phyloP scores from a whole-genome alignment of 2,329 filamentous ascomycete species.

The Plenodomus lindquistii region DNA sequence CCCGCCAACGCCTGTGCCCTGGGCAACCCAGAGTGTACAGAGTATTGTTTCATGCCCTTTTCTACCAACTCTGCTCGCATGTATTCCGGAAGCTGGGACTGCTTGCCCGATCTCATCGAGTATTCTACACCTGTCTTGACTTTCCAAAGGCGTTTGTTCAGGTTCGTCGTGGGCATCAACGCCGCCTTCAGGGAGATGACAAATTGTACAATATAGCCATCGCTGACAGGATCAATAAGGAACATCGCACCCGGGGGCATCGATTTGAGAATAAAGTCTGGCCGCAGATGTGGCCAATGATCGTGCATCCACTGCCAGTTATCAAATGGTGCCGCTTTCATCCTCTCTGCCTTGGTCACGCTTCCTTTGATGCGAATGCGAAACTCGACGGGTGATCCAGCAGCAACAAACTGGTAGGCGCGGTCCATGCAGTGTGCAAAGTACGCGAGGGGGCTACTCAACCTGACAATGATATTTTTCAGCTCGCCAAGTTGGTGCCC shows the following conservation, averaged over 20 bases:
- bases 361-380: conserved; percentile 11
- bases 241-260: conserved; percentile 31
- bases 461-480: conserved; percentile 21
- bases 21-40: conserved; percentile 8
- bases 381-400: conserved; percentile 29
- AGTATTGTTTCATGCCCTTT: conserved; percentile 4
- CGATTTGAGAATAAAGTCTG: conserved; percentile 34
- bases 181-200: conserved; percentile 16
- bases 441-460: conserved; percentile 14
- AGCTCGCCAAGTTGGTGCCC: conserved; percentile 15
- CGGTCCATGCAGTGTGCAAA: conserved; percentile 18
- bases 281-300: conserved; percentile 35
- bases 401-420: conserved; percentile 28
- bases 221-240: conserved; percentile 24
- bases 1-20: conserved; percentile 1
- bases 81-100: conserved; percentile 13
- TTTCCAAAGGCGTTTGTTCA: conserved; percentile 13
- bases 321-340: neutral
- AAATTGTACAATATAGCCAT: conserved; percentile 29
- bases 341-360: conserved; percentile 5
- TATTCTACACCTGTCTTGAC: conserved; percentile 17
- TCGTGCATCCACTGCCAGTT: conserved; percentile 26
- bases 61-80: conserved; percentile 8
- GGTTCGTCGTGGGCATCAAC: neutral
- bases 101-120: conserved; percentile 9